Base-by-base conservation (phyloP, 2,329 filamentous ascomycete genomes). In the Pezicula neosporulosa region DNA sequence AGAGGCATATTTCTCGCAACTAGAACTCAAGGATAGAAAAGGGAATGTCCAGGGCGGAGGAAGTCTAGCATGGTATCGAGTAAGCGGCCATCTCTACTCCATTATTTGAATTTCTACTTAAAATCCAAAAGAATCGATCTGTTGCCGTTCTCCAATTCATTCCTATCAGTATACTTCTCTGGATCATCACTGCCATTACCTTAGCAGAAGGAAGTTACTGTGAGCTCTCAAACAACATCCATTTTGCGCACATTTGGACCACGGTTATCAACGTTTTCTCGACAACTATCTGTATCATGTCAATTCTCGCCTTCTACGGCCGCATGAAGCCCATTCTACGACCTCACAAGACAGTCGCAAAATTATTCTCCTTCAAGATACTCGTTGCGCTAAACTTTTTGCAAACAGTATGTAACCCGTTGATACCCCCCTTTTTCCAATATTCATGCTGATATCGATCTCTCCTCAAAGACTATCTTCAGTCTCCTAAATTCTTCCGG, bases 61-160 rank as follows among this genome's bases (percentile, higher is more conserved):
- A 42, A 42, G 39, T 42, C 15, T 42, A 8, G n/a, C 12, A 19
- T 42, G 39, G 39, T 42, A 42, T 19, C 39, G 39, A 15, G 44
- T 47, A 35, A 57, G 21, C 73, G 66, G 65, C 54, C 21, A n/a
- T 10, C 18, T 13, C 43, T n/a, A n/a, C 16, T n/a, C 28, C 6
- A 24, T 6, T 48, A 13, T 15, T 9, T 18, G n/a, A n/a, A 21
- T 10, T 8, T 12, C 27, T 24, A 9, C 33, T 28, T 43, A 37
- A 52, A 19, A 21, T 13, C 18, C 5, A 12, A 6, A 16, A 45
- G 39, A 6, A 16, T 24, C 45, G 53, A 5, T 42, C 50, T 12
- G 24, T 70, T 48, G 52, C 57, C 10, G 62, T 74, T 36, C 70
- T 75, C 39, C 73, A 76, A 57, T 74, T 72, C 41, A 68, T 72